Percentiles rank a stretch among this genome's conserved stretches.
These are phyloP conservation scores for Calonectria hongkongensis DNA, from an alignment of 2,329 filamentous ascomycete species.

Conservation along the genomic window DNA sequence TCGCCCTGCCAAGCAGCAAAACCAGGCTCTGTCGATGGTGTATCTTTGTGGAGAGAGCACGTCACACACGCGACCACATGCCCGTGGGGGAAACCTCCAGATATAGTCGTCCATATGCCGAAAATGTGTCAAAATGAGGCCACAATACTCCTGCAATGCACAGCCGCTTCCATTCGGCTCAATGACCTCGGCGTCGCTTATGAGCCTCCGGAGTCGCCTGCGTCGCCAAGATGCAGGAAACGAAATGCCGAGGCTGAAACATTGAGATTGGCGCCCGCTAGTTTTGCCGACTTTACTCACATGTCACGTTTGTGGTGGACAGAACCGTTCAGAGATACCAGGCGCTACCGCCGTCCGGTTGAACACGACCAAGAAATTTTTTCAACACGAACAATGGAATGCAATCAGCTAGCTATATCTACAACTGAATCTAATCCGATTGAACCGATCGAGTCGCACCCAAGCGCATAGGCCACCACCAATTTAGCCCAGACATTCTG, in stretches of 20 bases:
- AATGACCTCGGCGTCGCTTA: neutral
- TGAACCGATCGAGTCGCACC: neutral
- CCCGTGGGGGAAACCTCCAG: neutral
- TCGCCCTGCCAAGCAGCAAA: conserved; percentile 13
- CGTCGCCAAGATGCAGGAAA: neutral
- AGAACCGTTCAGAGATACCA: neutral
- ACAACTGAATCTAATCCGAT: neutral
- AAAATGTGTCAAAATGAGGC: conserved; percentile 11
- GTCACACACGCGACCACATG: neutral
- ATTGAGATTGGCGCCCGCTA: neutral
- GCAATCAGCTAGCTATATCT: neutral
- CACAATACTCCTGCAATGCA: neutral
- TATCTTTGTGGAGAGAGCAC: conserved; percentile 21
- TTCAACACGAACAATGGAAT: neutral
- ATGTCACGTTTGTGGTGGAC: neutral
- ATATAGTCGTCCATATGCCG: neutral
- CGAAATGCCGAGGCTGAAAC: conserved; percentile 8
- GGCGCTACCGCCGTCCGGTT: neutral
- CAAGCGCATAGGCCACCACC: conserved; percentile 12
- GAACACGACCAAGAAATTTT: neutral
- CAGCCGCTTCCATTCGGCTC: neutral
- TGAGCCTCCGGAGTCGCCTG: neutral
- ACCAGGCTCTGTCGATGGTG: neutral
- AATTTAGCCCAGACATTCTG: conserved; percentile 1
- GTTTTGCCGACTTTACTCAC: neutral